Base-by-base conservation (phyloP, 805 yeast species). In the Pichia occidentalis region DNA sequence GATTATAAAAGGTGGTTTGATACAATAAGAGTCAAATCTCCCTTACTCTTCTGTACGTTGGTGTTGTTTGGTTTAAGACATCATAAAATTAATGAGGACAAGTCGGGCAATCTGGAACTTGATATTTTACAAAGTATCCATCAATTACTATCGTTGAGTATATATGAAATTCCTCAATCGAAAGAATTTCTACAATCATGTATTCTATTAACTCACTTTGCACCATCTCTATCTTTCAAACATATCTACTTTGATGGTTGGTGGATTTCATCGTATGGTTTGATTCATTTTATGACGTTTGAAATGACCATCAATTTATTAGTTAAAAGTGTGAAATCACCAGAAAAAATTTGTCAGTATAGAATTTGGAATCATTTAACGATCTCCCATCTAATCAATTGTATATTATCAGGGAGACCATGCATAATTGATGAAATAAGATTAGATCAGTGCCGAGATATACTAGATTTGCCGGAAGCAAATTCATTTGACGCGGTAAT, bases 401-500 rank as follows among this genome's bases (percentile, higher is more conserved):
- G 86, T 52, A 70, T 79, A 11, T 64, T 75, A 47, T 70, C 80
- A 1, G 87, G 87, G 0, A 60, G 90, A 46, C 75, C 75, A 71
- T 79, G 86, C 50, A 60, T 80, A 9, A 56, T 81, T 7, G 85
- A 80, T 51, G 77, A 71, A 42, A 62, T 70, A 18, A 61, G 85
- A 27, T 54, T 80, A 30, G 75, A 73, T 41, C 70, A 73, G 42
- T 76, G 85, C 43, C 66, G 76, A 8, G 67, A 74, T 16, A 71
- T 80, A 1, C 57, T 82, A 24, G 73, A 77, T 19, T 58, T 77
- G 17, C 66, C 78, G 2, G 65, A 73, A 20, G 75, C 86, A 3
- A 77, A 82, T 7, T 77, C 79, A 48, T 80, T 80, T 54, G 90
- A 82, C 54, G 85, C 85, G 7, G 56, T 85, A 40, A 76, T 81